Percentiles rank a stretch among this genome's conserved stretches.
phyloP scores from a whole-genome alignment of 208 protist genomes.

The Leishmania braziliensis region DNA sequence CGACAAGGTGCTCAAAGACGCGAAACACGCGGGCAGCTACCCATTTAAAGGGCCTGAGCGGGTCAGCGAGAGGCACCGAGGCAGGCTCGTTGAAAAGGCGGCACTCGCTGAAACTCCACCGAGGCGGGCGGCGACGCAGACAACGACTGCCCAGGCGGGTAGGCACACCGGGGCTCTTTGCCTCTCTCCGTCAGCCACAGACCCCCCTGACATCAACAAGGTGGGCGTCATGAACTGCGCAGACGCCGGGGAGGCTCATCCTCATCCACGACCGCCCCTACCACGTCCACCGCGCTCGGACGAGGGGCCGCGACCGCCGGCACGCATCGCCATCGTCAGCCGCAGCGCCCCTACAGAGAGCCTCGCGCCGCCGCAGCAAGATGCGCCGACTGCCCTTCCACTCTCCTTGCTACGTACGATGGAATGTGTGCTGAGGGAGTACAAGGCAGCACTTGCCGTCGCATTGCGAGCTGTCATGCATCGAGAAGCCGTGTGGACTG shows the following conservation, averaged over 20 bases:
- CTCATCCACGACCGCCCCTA: background rate
- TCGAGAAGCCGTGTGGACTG: conserved; percentile 34
- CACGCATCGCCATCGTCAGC: background rate
- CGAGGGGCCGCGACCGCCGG: background rate
- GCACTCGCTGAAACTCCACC: background rate
- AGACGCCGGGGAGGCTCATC: background rate
- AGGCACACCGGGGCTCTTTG: background rate
- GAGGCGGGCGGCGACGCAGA: background rate
- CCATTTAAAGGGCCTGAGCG: background rate
- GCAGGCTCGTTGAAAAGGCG: background rate
- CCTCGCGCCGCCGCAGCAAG: background rate
- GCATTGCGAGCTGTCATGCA: conserved; percentile 19
- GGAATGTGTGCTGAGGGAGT: conserved; percentile 10
- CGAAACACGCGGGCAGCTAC: background rate
- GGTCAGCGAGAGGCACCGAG: background rate
- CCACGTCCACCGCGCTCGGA: background rate
- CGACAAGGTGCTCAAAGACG: background rate
- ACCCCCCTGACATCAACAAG: background rate
- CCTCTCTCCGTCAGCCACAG: background rate
- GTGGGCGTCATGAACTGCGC: background rate
- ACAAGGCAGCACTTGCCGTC: conserved; percentile 8
- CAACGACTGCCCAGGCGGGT: background rate
- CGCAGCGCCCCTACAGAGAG: background rate
- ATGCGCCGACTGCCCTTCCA: background rate
- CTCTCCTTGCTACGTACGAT: background rate